These are phyloP conservation scores for Malus hybrid DNA, from an alignment of 331 rosid species.

Conservation along the genomic window DNA sequence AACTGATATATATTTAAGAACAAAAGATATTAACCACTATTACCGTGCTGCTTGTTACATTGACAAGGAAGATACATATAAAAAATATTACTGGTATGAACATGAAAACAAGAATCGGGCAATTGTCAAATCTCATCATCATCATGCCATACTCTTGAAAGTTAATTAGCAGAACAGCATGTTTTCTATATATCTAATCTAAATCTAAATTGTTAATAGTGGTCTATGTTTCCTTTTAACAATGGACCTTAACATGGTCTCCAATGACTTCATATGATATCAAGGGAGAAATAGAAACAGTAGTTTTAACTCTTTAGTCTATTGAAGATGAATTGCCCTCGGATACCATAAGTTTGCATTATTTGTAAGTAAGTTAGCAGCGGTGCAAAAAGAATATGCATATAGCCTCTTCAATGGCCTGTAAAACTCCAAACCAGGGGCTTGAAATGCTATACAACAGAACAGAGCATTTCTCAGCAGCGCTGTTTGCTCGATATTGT, in stretches of 20 bases:
- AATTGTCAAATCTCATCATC: not conserved
- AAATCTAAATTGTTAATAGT: not conserved
- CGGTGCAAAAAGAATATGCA: too few species aligned
- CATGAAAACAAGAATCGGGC: not conserved
- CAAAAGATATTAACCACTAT: not conserved
- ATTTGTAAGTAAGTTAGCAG: not conserved
- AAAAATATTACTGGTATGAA: not conserved
- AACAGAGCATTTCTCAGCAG: not conserved
- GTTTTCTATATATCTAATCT: not conserved
- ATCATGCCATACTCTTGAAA: not conserved
- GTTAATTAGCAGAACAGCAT: not conserved
- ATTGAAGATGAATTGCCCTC: not conserved
- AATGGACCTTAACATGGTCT: not conserved
- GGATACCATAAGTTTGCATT: not conserved
- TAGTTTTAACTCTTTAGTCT: not conserved
- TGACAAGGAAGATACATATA: not conserved
- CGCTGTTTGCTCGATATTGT: not conserved
- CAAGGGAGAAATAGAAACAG: not conserved
- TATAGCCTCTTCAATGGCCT: not conserved
- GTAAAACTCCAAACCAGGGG: not conserved
- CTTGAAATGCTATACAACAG: not conserved
- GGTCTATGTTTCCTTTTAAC: not conserved
- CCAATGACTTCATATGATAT: not conserved
- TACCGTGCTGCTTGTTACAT: not conserved
- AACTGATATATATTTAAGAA: not conserved